These are phyloP conservation scores for Ensete ventricosum DNA, from an alignment of 176 grass and related monocot species.

Conservation along the genomic window DNA sequence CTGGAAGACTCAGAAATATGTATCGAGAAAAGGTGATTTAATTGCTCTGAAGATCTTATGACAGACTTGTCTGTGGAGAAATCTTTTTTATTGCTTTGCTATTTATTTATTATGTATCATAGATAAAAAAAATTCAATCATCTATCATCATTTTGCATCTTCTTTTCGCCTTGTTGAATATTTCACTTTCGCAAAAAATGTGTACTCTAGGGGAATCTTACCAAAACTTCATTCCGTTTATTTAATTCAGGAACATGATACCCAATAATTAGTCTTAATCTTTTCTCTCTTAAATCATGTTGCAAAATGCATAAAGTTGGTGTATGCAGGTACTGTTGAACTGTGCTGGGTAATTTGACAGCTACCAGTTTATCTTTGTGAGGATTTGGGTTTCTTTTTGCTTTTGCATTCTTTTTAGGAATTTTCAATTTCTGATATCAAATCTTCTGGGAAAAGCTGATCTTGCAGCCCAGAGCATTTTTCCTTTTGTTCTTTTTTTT, in stretches of 20 bases:
- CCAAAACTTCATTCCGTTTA: background rate
- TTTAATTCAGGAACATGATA: background rate
- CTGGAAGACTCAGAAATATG: slow-evolving; percentile 71
- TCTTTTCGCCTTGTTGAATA: background rate
- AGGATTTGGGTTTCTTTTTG: too few relatives aligned
- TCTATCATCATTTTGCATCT: background rate
- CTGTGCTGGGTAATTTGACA: too few relatives aligned
- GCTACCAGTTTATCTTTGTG: too few relatives aligned
- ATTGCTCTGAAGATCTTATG: slow-evolving; percentile 1
- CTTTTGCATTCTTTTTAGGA: too few relatives aligned
- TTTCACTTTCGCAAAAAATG: background rate
- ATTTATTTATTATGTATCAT: background rate
- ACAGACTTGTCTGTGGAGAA: background rate
- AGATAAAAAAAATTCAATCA: background rate
- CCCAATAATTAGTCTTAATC: background rate
- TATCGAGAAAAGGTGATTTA: slow-evolving; percentile 81
- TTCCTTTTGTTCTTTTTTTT: too few relatives aligned
- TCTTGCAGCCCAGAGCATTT: too few relatives aligned
- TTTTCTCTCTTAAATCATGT: background rate
- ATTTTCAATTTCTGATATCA: too few relatives aligned
- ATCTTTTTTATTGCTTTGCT: background rate
- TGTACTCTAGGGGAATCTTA: background rate
- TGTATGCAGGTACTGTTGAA: background rate
- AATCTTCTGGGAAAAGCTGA: too few relatives aligned
- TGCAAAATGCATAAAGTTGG: background rate